Base-by-base conservation (phyloP, 345 rosid genomes). In the Salix suchowensis region DNA sequence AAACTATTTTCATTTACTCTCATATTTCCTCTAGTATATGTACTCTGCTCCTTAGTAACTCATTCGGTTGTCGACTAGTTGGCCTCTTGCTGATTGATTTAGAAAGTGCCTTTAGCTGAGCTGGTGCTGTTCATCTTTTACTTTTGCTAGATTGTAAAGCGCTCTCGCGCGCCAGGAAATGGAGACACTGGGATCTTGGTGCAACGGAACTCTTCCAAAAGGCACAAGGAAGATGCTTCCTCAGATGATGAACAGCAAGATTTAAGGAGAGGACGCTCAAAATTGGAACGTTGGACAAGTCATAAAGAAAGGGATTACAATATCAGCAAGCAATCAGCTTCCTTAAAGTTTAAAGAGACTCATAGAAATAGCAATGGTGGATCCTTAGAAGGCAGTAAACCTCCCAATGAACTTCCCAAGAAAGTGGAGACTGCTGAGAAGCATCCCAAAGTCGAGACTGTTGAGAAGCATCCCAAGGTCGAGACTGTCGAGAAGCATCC, bases 281-380 rank as follows among this genome's bases (percentile, higher is more conserved):
- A 94, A 82, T 72, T 94, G 83, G 99, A 96, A 82, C 95, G 94
- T 23, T 96, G 99, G 99, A 86, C 91, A 3, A 96, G 97, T 91
- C 97, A 96, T 71, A 89, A 84, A 82, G 97, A 94, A 89, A 89
- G 89, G 84, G 97, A 92, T 81, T 89, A 75, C 84, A 81, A 72
- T 71, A 75, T 87, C 55, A 75, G 82, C 81, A 82, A 89, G 88
- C 65, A 91, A 48, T 86, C 94, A 24, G 83, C 93, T 81, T 80
- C 94, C 64, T 82, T 86, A 72, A 96, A 88, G 85, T 76, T 76
- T 39, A 91, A 91, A 82, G 93, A 88, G 73, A 81, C 74, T 50
- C 92, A 88, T 18, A 86, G 80, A 82, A 83, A 75, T 69, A 78
- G 71, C 71, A 86, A 81, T 66, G 87, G 79, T 64, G 84, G 81